Base-by-base conservation (phyloP, 108 stramenopile species). In the Chaetoceros tenuissimus region DNA sequence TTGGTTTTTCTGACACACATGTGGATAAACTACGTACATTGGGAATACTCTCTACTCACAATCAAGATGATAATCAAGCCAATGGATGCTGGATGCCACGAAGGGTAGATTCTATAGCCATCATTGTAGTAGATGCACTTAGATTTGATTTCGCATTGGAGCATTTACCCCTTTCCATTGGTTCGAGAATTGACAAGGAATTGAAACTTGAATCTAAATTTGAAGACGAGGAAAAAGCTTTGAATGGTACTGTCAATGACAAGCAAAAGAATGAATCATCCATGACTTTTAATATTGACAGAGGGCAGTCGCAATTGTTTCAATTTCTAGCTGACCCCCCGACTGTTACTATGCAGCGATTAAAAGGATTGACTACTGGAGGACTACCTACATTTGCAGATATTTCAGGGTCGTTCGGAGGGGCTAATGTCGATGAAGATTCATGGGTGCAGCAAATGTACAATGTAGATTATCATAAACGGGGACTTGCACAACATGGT, bases 281-380 rank as follows among this genome's bases (percentile, higher is more conserved):
- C n/a, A n/a, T n/a, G n/a, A 46, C n/a, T 51, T 46, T 13, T 44
- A 43, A 13, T 30, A 52, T 10, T 24, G 24, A 22, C 48, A 5
- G 5, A 40, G 34, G 34, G 5, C 34, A 40, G 28, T 67, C 74
- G 19, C 60, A 75, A 46, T 62, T 97, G 45, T 74, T 79, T 48
- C 82, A 81, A 55, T 99, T 99, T 55, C 87, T 89, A 3, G 96
- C 98, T 7, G 98, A 99, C 64, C 96, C 98, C 31, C 98, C 98
- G 3, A 99, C 98, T n/a, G 94, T 94, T 2, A 99, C 98, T 1
- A 95, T 96, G 94, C 98, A 99, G 66, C 81, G 98, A 28, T 74
- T 99, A 23, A 97, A 97, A 69, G 96, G 94, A 0, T 62, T 99
- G 20, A 96, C 96, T 48, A 96, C 96, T 1, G 98, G 98, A 27